Base-by-base conservation (phyloP, 2,329 filamentous ascomycete genomes). In the Zasmidium citrigriseum region DNA sequence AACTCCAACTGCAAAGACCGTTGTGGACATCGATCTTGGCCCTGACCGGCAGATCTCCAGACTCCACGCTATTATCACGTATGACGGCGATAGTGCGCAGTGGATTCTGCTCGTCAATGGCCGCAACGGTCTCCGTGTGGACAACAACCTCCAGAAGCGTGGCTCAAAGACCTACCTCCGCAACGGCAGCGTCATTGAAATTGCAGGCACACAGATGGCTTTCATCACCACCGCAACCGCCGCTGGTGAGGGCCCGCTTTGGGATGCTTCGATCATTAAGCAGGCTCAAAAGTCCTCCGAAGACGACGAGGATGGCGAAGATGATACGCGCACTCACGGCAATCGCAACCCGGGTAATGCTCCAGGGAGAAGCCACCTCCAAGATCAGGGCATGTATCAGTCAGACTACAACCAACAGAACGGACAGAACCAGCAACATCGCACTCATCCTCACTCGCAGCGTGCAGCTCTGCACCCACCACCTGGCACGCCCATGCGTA, bases 151-250 rank as follows among this genome's bases (percentile, higher is more conserved):
- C 20, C 77, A 96, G 56, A 89, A 89, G 68, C 82, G 87, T 52
- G 88, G 89, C 12, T 78, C 83, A 41, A 82, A 85, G 34, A 83
- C 86, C 29, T 78, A 85, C 25, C 82, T 99, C 23, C 85, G 86
- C 45, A 96, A 93, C 68, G 95, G 95, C 58, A 88, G 93, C 72
- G 91, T 98, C 46, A 88, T 99, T 58, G 92, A 96, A 70, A 90
- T 98, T 70, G 89, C 89, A 67, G 90, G 90, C 54, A 90, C 95
- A 1, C 93, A 99, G 78, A 99, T 99, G 95, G 93, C 98, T 82
- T 99, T 99, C 75, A 91, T 97, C 49, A 85, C 96, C n/a, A 93
- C 95, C 0, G 86, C 85, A 89, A 69, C 82, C 82, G 21, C 84
- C 78, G 68, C 92, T 89, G 70, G 82, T 90, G 84, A 89, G 66